Base-by-base conservation (phyloP, 495 filamentous ascomycete species). In the Aspergillus haitiensis region DNA sequence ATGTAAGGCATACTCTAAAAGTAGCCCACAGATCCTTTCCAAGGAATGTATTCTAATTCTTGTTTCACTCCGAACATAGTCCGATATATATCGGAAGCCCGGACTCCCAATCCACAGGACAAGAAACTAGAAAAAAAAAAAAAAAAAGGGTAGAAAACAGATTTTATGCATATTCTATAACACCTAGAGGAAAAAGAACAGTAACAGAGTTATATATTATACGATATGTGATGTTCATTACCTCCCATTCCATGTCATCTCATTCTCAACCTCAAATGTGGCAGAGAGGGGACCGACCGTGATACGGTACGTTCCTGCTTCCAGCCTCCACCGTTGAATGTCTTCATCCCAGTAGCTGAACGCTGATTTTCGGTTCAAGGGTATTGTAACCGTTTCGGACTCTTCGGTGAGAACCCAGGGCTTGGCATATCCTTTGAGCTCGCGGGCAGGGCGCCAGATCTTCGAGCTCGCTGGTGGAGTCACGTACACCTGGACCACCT, bases 331-430 rank as follows among this genome's bases (percentile, higher is more conserved):
- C 50, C 18, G 50, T 15, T 15, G 8, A 37, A 37, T 37, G 4
- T 3, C 32, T 37, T 52, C 50, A 37, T 52, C 50, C 50, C 50
- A 52, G 32, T 52, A 52, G 33, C 50, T 37, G 15, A 52, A 52
- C 13, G 50, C 50, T 5, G 35, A n/a, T 15, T n/a, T 52, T 15
- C 15, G 8, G 10, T 37, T 12, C 9, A 52, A n/a, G n/a, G 15
- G 12, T 12, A 52, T 52, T 35, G n/a, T 37, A 34, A 52, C 50
- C 16, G 4, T 37, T 6, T 36, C 16, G 7, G 32, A 12, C 33
- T 52, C 50, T 2, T 34, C 50, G 10, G 50, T 31, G 0, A 52
- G 34, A 11, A 52, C 11, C 50, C 50, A 52, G 31, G 18, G 12
- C 16, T 52, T 52, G 15, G 50, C 9, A 52, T 52, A 52, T 16